A percentile compares a stretch with the other conserved stretches of the same genome.
Evolutionary conservation across 805 yeast species (phyloP).

Genomic region (Pichia rugopelliculosa): DNA sequence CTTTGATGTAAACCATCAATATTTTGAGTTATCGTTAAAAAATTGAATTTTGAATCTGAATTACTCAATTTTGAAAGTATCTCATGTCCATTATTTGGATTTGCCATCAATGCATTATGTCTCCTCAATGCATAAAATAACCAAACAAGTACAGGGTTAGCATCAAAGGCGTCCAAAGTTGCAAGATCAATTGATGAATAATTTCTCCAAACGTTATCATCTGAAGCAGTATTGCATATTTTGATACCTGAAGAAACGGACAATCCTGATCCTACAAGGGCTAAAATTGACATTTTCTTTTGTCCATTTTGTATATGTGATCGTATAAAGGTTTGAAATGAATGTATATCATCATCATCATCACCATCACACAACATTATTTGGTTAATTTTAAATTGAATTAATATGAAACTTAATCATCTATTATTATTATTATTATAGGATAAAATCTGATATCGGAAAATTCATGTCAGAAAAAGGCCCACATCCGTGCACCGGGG

Average conservation of each 20-base stretch:
- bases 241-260: constrained; percentile 73
- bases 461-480: not conserved
- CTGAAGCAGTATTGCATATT: constrained; percentile 65
- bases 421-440: no score
- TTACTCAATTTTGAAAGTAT: constrained; percentile 60
- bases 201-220: constrained; percentile 55
- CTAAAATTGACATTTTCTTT: constrained; percentile 27
- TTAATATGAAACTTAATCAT: no score
- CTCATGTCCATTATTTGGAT: constrained; percentile 68
- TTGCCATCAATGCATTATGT: constrained; percentile 52
- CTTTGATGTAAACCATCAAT: constrained; percentile 69
- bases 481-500: not conserved
- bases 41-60: constrained; percentile 26
- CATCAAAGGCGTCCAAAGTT: constrained; percentile 83
- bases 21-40: constrained; percentile 73
- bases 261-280: constrained; percentile 77
- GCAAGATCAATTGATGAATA: constrained; percentile 78
- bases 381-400: no score
- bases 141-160: constrained; percentile 86
- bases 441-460: no score
- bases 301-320: not conserved
- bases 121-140: constrained; percentile 74
- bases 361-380: not conserved
- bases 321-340: constrained; percentile 40
- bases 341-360: not conserved